Conservation (phyloP, 805 yeast genomes). For the Saccharomycopsis lassenensis region DNA sequence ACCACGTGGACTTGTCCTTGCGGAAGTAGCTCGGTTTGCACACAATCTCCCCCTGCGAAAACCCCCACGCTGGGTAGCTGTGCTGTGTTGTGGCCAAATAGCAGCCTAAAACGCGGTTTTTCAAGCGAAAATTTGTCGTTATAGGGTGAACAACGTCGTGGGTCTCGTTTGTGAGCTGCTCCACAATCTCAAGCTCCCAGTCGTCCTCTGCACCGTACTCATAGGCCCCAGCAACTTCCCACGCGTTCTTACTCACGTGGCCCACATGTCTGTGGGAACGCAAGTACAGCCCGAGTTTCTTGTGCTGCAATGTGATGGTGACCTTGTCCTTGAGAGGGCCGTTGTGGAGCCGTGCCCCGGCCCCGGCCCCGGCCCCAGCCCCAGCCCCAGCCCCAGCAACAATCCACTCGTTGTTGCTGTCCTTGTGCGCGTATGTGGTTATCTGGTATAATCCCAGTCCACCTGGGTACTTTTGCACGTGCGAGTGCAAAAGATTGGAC, state of each 20-base stretch:
- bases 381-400: too few relatives aligned
- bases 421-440: slow-evolving; percentile 86
- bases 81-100: slow-evolving; percentile 67
- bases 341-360: background rate
- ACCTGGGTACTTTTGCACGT: slow-evolving; percentile 72
- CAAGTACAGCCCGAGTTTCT: slow-evolving; percentile 57
- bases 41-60: slow-evolving; percentile 70
- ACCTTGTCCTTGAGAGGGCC: background rate
- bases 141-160: slow-evolving; percentile 53
- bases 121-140: slow-evolving; percentile 61
- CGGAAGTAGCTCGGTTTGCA: slow-evolving; percentile 44
- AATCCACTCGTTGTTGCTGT: slow-evolving; percentile 74
- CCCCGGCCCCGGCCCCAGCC: slow-evolving; percentile 35
- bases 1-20: slow-evolving; percentile 59
- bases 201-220: slow-evolving; percentile 80
- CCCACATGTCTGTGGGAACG: slow-evolving; percentile 78
- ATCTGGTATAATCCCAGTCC: slow-evolving; percentile 93
- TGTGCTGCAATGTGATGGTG: too few relatives aligned
- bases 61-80: slow-evolving; percentile 73
- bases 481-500: slow-evolving; percentile 79
- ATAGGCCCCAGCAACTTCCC: slow-evolving; percentile 86
- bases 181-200: slow-evolving; percentile 80
- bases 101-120: slow-evolving; percentile 54
- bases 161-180: slow-evolving; percentile 45
- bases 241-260: slow-evolving; percentile 52